Evolutionary conservation across 345 rosid genomes (phyloP), one percentile per base, ranked within the genome.

Genomic region (Hirschfeldia incana): DNA sequence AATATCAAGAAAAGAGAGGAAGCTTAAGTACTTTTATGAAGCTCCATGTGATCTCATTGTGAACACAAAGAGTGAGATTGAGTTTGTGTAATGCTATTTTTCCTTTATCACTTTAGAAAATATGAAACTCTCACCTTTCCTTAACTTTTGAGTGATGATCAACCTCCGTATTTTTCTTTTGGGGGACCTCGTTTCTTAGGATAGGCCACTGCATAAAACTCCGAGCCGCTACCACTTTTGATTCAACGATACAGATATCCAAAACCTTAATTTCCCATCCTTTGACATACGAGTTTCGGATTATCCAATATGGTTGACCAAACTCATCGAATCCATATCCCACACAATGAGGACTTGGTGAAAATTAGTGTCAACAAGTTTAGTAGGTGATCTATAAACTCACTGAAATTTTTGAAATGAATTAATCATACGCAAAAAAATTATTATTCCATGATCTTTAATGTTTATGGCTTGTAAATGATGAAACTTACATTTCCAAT

Each of bases 231-330:
- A 42, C 49, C 49, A 39, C 46, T 63, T 2, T 2, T 10, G 46
- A 8, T 34, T 15, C 46, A 3, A 2, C 28, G n/a, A 65, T 65
- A 8, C 2, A 65, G 28, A 0, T 33, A 34, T 15, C 49, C 68
- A 7, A 65, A 65, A 42, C 46, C 46, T 1, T 6, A 1, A 8
- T 7, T 11, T 33, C 3, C 28, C 49, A 65, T 16, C 1, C 0
- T 15, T 34, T 2, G 5, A 13, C 49, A 15, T 65, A 4, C 2
- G 46, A 65, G 5, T 34, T 16, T 8, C 34, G 28, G 28, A 64
- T 65, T 21, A 65, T n/a, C 68, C 67, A 63, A 0, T 63, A 63
- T 63, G 67, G 67, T 63, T 32, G 39, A n/a, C 42, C 44, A n/a
- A n/a, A 0, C 5, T 12, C 4, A 63, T 63, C 26, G 8, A 3